Conservation (phyloP, 805 yeast genomes). For the Maudiozyma bulderi region DNA sequence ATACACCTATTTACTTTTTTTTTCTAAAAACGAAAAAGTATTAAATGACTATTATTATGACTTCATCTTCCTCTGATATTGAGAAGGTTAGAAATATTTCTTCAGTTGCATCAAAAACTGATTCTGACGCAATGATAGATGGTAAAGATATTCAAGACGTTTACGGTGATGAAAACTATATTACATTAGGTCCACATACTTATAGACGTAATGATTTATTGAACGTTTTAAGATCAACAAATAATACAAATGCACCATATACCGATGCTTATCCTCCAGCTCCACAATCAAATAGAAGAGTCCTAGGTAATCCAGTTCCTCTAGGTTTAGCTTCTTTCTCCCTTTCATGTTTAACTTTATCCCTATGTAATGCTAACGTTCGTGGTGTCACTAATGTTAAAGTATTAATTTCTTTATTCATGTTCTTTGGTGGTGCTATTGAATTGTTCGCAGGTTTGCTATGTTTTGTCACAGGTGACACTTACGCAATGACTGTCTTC, state of each 20-base stretch:
- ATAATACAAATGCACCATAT: no score
- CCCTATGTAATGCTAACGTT: constrained; percentile 54
- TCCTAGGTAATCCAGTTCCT: constrained; percentile 68
- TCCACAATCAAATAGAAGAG: constrained; percentile 26
- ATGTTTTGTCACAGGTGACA: constrained; percentile 67
- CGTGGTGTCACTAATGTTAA: constrained; percentile 56
- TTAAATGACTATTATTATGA: not conserved
- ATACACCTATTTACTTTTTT: no score
- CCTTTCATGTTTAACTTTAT: constrained; percentile 44
- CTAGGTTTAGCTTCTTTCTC: constrained; percentile 67
- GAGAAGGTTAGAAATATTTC: not conserved
- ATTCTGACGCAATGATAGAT: not conserved
- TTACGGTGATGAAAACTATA: constrained; percentile 27
- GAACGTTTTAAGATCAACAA: constrained; percentile 25
- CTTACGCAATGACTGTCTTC: constrained; percentile 56
- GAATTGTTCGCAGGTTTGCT: constrained; percentile 68
- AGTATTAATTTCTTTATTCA: constrained; percentile 54
- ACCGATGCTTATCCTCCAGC: not conserved
- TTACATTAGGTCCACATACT: constrained; percentile 33
- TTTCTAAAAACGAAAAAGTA: no score
- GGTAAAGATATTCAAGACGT: constrained; percentile 9
- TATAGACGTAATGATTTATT: constrained; percentile 47
- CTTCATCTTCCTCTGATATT: not conserved
- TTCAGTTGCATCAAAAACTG: not conserved
- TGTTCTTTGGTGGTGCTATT: constrained; percentile 65